phyloP scores from a whole-genome alignment of 225 moss, liverwort and hornwort species.

The Antitrichia curtipendula region DNA sequence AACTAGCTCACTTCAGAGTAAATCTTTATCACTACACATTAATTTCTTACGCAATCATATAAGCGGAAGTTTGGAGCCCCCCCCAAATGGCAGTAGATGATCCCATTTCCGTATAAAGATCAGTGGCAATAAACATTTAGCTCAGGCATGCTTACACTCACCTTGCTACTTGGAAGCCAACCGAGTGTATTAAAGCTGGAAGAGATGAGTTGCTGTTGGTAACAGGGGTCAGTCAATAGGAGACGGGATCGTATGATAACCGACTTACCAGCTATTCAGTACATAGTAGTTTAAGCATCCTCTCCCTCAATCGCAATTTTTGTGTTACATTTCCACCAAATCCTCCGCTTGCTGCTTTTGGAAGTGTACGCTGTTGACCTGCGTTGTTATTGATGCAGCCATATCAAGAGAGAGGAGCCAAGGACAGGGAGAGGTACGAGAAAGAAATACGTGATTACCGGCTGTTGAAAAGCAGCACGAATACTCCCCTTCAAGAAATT shows the following conservation, averaged over 20 bases:
- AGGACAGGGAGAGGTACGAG: constrained; percentile 79
- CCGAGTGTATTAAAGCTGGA: background rate
- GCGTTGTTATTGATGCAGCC: constrained; percentile 41
- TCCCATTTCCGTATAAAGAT: background rate
- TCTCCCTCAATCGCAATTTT: background rate
- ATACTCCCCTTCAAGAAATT: background rate
- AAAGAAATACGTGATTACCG: constrained; percentile 54
- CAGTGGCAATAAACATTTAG: background rate
- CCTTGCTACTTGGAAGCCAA: background rate
- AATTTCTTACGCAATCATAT: background rate
- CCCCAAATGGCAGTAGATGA: background rate
- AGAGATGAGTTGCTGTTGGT: background rate
- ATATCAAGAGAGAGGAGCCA: constrained; percentile 69
- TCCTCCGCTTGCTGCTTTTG: background rate
- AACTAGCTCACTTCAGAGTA: background rate
- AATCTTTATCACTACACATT: too few relatives aligned
- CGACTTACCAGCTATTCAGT: background rate
- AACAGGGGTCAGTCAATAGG: background rate
- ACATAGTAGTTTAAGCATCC: background rate
- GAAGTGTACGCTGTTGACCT: background rate
- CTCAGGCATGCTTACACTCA: background rate
- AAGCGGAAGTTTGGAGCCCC: background rate
- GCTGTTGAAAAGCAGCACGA: constrained; percentile 12
- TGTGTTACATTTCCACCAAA: background rate
- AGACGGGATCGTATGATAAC: background rate